phyloP scores from a whole-genome alignment of 805 yeast genomes.

The Jamesozyma spencerorum region DNA sequence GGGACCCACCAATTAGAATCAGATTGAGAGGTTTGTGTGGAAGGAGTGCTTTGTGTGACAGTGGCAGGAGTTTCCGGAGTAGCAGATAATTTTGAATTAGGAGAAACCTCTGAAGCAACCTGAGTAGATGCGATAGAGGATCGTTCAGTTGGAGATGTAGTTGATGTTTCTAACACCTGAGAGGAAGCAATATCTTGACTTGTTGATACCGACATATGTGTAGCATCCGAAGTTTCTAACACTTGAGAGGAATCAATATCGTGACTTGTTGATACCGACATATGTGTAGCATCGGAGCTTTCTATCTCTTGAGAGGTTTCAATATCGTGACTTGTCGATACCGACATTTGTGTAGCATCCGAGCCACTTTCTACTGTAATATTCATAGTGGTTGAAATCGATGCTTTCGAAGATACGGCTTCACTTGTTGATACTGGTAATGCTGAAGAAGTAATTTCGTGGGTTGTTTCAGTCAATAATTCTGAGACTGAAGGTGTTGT shows the following conservation, averaged over 20 bases:
- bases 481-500: not conserved
- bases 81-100: not conserved
- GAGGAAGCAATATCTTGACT: no score
- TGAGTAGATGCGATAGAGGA: no score
- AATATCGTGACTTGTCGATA: no score
- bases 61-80: not conserved
- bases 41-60: not conserved
- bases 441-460: not conserved
- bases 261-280: no score
- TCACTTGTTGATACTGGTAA: not conserved
- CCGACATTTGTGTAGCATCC: no score
- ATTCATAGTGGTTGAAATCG: not conserved
- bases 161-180: no score
- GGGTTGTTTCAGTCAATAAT: not conserved
- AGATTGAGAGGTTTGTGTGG: not conserved
- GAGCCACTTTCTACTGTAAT: not conserved
- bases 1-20: conserved; percentile 34
- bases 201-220: no score
- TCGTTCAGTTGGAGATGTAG: no score
- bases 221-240: no score
- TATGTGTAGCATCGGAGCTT: no score
- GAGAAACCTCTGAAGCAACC: not conserved
- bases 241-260: no score
- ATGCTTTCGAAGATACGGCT: not conserved
- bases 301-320: no score